Evolutionary conservation across 1,139 yeast genomes (phyloP), one percentile per base, ranked within the genome.

Genomic region (Suhomyces anneliseae): DNA sequence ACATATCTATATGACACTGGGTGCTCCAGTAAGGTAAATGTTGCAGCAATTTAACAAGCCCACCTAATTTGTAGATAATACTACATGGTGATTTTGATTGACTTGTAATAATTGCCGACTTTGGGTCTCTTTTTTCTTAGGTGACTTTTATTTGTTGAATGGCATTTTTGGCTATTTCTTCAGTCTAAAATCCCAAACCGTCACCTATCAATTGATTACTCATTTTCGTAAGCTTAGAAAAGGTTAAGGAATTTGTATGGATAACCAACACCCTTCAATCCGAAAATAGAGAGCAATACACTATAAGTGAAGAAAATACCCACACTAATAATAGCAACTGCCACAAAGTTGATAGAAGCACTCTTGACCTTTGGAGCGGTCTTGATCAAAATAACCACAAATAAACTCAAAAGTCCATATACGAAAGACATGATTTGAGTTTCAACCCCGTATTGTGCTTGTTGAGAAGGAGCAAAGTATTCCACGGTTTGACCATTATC

Each of bases 361-460:
- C 72, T 68, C 42, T 68, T 64, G 43, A 83, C 58, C 11, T 62
- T 64, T 8, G 85, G 83, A 2, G 76, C 71, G 49, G 71, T 77
- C 45, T 76, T 75, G 40, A 81, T 62, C 58, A 86, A 69, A 2
- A 74, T 60, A 36, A 85, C 69, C 27, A 81, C 65, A 36, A 75
- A 58, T 43, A 81, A 64, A 39, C 84, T 76, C 53, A 85, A 68
- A 3, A 74, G 53, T 2, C 86, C 89, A 61, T 87, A 88, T 8
- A 86, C 49, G 39, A 85, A 75, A 5, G 86, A 77, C 43, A 88
- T 66, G 35, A 87, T 76, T 64, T 88, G 95, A n/a, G 95, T 85
- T 66, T 89, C 96, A 34, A 84, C 79, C 7, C 88, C 97, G 50
- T 80, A 79, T 67, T 93, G 99, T 44, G 71, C 72, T 59, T 85